Evolutionary conservation across 2,329 filamentous ascomycete species (phyloP).

Genomic region (Neurospora sp.): DNA sequence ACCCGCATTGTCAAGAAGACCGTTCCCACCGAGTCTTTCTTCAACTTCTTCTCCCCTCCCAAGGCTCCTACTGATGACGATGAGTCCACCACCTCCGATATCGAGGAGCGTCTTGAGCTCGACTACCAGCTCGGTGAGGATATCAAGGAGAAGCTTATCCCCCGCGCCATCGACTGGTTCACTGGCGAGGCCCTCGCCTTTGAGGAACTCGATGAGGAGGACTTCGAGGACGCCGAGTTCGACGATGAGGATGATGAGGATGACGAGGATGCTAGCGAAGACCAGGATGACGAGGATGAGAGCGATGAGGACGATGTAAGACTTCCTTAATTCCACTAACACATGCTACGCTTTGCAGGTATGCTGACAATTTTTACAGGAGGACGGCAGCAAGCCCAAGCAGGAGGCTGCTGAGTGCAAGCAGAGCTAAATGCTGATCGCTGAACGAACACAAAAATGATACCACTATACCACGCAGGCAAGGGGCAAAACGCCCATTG

Average conservation of each 20-base stretch:
- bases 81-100: constrained; percentile 72
- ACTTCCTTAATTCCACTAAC: constrained; percentile 6
- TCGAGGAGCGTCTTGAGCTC: constrained; percentile 94
- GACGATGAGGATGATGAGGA: constrained; percentile 93
- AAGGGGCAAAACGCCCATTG: neutral
- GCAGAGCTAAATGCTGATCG: constrained; percentile 58
- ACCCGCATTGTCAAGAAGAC: constrained; percentile 99
- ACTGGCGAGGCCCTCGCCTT: constrained; percentile 95
- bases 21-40: constrained; percentile 96
- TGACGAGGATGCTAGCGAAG: constrained; percentile 76
- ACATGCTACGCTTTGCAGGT: neutral
- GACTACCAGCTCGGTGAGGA: constrained; percentile 99
- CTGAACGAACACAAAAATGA: neutral
- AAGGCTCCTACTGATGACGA: constrained; percentile 72
- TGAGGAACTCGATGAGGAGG: constrained; percentile 81
- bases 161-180: constrained; percentile 98
- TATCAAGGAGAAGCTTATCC: constrained; percentile 99
- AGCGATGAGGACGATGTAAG: constrained; percentile 65
- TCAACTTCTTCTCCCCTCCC: constrained; percentile 97
- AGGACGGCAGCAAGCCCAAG: constrained; percentile 82
- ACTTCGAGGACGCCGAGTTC: constrained; percentile 80
- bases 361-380: constrained; percentile 37
- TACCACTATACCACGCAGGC: neutral
- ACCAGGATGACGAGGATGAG: constrained; percentile 62
- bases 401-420: constrained; percentile 94